Evolutionary conservation across 1,284 basidiomycete species (phyloP), one percentile per base, ranked within the genome.

Genomic region (Heterobasidion irregulare): DNA sequence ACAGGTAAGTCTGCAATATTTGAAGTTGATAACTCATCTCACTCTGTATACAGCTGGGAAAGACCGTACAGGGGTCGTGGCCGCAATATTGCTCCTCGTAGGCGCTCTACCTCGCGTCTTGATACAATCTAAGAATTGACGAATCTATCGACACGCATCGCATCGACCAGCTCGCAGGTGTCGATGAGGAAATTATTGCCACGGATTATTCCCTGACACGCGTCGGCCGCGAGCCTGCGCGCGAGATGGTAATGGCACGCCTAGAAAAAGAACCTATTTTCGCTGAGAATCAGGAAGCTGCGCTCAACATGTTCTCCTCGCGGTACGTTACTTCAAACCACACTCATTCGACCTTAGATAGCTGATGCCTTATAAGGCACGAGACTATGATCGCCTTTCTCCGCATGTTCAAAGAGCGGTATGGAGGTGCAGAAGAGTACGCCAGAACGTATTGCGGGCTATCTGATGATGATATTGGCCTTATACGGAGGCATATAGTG

Each of bases 221-320:
- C 57, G 72, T 91, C 32, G 89, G 88, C 5, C 80, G 89, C 45
- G 89, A 89, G 65, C 89, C 87, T 35, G 79, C 80, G 15, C 77
- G 89, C 36, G 79, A 79, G 59, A 80, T 75, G 72, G 80, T 90
- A 41, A 79, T 89, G 73, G 67, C 74, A 50, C 77, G 87, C 9
- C 74, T 90, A 36, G 70, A 75, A 7, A 82, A 82, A 61, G 84
- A 88, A 55, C 84, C 86, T 0, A 58, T 86, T 8, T 90, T 90
- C 65, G 82, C 83, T 1, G 74, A 80, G 4, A 84, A 89, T 59
- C 80, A 75, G 48, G 79, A 86, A 56, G 84, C 86, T 19, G 86
- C 86, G 2, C 70, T 87, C 13, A 89, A 86, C 60, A 88, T 90
- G 86, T 79, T 90, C 49, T 80, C 83, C 3, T 89, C 86, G 62